Base-by-base conservation (phyloP, 345 rosid species). In the Cardiospermum halicacabum region DNA sequence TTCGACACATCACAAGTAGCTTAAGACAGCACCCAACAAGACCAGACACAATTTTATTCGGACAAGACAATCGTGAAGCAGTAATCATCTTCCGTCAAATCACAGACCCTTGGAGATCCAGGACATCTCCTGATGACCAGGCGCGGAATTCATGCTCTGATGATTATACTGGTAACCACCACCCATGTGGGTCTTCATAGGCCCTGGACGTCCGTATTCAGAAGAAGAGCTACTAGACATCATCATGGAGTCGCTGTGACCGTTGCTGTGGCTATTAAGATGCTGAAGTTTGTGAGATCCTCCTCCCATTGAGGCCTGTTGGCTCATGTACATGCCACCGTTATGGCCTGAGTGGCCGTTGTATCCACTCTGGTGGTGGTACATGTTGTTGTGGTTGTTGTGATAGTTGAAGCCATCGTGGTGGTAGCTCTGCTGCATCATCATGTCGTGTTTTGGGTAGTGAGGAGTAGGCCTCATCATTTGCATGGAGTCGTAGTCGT, bases 401-500 rank as follows among this genome's bases (percentile, higher is more conserved):
- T 56, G 37, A 32, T 56, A 49, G 5, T 53, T 37, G 45, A 28
- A 48, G 21, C 12, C 34, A 42, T 56, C 63, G 11, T 36, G 39
- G n/a, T 42, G 65, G n/a, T 63, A 18, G 60, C 12, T 51, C 25
- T 56, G 42, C 18, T 28, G 19, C 9, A 16, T 27, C 51, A 47
- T 18, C 74, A 51, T 58, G 16, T 37, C 22, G 2, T 30, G 60
- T 25, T 34, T 53, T 21, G 48, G n/a, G 54, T 16, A 48, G 5
- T 43, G 55, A 53, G 62, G 22, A 28, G 26, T 19, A 60, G 58
- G 47, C 67, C 36, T 53, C 39, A 60, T 26, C 51, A 47, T 18
- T 37, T 56, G 64, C 50, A 40, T 40, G 45, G 65, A 42, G 24
- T 11, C 39, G 15, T 49, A 13, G 47, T 15, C 31, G 1, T 39